A percentile compares a stretch with the other conserved stretches of the same genome.
These are phyloP conservation scores for Penicillium polonicum DNA, from an alignment of 2,329 filamentous ascomycete genomes.

Conservation along the genomic window DNA sequence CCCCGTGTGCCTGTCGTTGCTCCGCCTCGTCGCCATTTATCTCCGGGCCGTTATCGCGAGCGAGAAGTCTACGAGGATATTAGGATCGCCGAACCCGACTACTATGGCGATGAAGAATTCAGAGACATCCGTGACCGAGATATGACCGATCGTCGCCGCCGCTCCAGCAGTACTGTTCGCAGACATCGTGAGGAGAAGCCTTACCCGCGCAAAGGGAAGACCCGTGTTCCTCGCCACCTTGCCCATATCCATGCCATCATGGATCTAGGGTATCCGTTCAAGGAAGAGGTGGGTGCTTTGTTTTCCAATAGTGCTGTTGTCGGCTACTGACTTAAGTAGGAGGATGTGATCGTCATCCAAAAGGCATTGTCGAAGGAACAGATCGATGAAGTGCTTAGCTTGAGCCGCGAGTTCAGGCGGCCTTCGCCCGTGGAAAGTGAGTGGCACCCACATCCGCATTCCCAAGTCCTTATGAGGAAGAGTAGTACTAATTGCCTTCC, in stretches of 20 bases:
- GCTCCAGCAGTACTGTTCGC: conserved; percentile 43
- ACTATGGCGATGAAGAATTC: conserved; percentile 70
- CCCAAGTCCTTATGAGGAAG: conserved; percentile 5
- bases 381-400: conserved; percentile 82
- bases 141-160: conserved; percentile 48
- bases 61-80: conserved; percentile 65
- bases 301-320: conserved; percentile 22
- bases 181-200: conserved; percentile 41
- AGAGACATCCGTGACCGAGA: conserved; percentile 66
- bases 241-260: conserved; percentile 78
- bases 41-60: conserved; percentile 60
- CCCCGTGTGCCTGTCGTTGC: conserved; percentile 62
- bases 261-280: conserved; percentile 80
- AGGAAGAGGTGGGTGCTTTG: conserved; percentile 68
- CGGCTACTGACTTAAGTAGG: conserved; percentile 52
- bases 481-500: conserved; percentile 5
- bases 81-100: conserved; percentile 64
- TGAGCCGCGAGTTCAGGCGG: conserved; percentile 64
- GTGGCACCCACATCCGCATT: conserved; percentile 18
- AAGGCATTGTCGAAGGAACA: conserved; percentile 85
- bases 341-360: conserved; percentile 75
- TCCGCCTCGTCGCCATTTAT: conserved; percentile 48
- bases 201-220: conserved; percentile 83
- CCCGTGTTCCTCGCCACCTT: conserved; percentile 76
- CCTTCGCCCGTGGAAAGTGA: conserved; percentile 32